Evolutionary conservation across 2,329 filamentous ascomycete genomes (phyloP), one percentile per base, ranked within the genome.

Genomic region (Byssothecium circinans): DNA sequence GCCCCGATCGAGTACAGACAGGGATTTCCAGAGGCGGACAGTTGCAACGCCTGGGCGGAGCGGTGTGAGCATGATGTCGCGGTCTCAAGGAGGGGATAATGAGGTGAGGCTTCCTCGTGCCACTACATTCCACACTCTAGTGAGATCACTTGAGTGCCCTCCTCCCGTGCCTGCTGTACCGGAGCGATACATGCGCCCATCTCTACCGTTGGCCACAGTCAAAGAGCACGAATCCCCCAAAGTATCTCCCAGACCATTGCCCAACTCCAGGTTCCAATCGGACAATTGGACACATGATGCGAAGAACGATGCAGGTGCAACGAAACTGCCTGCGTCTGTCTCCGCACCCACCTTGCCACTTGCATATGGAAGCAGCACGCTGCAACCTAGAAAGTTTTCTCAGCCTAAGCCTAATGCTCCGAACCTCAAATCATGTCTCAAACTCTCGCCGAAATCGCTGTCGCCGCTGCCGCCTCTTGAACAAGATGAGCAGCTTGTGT

Each of bases 61-160:
- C 34, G 54, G 57, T 39, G 47, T 52, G 38, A 58, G 55, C 51
- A 49, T 55, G n/a, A 50, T 55, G n/a, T 62, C 61, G 42, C 52
- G 47, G 45, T 41, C 57, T 48, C 46, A 53, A 39, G 52, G 46
- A 42, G 46, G 43, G 47, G 65, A 58, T 39, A 52, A 61, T 52
- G 60, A 70, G 66, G 67, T 69, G 63, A 70, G 58, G 48, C 47
- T 68, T 22, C 58, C 65, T 52, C 61, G 55, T 46, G 66, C 64
- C 43, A 54, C 51, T 23, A 67, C 64, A 30, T 61, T 62, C 42
- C 60, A 68, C 43, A 36, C 50, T 50, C 43, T 66, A 54, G 53
- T 50, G 47, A 46, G 32, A 44, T 25, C 34, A 18, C 25, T 15
- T 49, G 55, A 60, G 29, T 19, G 30, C 33, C 35, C 49, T 51